These are phyloP conservation scores for Paramecium sonneborni DNA, from an alignment of 73 alveolate genomes.

Conservation along the genomic window DNA sequence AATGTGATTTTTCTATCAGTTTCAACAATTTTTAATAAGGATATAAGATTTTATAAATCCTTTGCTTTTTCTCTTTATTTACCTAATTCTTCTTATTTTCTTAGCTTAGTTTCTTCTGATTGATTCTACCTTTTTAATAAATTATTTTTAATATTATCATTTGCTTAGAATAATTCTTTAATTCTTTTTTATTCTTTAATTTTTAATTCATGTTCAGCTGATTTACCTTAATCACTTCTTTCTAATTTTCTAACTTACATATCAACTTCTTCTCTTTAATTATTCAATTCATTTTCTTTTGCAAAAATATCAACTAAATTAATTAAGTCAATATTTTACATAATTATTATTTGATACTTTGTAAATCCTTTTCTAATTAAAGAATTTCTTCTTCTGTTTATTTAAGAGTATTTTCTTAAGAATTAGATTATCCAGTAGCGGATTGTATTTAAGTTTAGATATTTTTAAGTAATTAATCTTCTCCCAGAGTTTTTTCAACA, in stretches of 20 bases:
- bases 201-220: neutral
- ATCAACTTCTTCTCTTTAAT: constrained; percentile 14
- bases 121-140: constrained; percentile 20
- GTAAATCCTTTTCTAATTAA: constrained; percentile 8
- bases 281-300: constrained; percentile 35
- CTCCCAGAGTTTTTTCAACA: neutral
- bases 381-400: neutral
- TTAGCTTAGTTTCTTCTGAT: constrained; percentile 7
- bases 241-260: constrained; percentile 36
- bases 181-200: constrained; percentile 34
- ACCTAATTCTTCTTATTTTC: constrained; percentile 9
- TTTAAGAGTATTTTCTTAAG: neutral
- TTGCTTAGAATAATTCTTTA: constrained; percentile 32
- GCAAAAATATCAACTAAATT: neutral
- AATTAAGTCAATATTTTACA: neutral
- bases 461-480: neutral
- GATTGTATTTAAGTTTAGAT: neutral
- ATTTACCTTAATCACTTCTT: neutral
- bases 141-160: constrained; percentile 35
- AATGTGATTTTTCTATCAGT: constrained; percentile 1
- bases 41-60: neutral
- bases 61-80: neutral
- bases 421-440: neutral
- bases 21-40: neutral
- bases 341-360: neutral